A percentile compares a stretch with the other conserved stretches of the same genome.
Evolutionary conservation across 23 red algal genomes (phyloP).

Genomic region (Gracilaria domingensis): DNA sequence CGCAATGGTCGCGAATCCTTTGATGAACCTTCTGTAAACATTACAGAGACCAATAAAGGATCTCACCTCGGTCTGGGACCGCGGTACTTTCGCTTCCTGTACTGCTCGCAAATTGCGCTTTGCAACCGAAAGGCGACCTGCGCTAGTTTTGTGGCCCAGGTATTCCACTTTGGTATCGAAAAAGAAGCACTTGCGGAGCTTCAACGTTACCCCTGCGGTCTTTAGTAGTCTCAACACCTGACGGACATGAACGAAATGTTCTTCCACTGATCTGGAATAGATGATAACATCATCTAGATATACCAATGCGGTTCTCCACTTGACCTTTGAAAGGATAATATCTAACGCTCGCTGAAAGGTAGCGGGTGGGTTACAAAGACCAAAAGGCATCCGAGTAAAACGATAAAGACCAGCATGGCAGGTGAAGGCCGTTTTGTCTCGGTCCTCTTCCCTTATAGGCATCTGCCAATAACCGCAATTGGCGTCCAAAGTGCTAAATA

Average conservation of each 20-base stretch:
- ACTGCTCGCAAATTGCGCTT: conserved; percentile 16
- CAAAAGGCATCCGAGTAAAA: conserved; percentile 15
- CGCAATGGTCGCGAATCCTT: conserved; percentile 43
- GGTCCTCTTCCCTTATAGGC: conserved; percentile 12
- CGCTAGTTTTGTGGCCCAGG: conserved; percentile 29
- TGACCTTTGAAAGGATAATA: conserved; percentile 35
- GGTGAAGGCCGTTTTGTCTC: conserved; percentile 21
- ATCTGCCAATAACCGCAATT: conserved; percentile 53
- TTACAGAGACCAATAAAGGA: conserved; percentile 33
- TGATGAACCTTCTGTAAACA: conserved; percentile 49
- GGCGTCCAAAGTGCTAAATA: conserved; percentile 40
- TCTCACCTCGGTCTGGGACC: conserved; percentile 25
- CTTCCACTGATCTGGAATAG: conserved; percentile 18
- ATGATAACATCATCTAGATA: conserved; percentile 57
- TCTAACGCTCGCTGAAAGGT: conserved; percentile 61
- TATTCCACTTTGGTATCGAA: conserved; percentile 27
- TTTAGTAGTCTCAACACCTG: conserved; percentile 13
- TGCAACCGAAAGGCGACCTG: conserved; percentile 10
- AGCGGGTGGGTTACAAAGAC: conserved; percentile 27
- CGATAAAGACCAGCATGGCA: conserved; percentile 33
- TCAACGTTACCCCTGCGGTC: not conserved
- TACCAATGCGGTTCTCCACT: conserved; percentile 27
- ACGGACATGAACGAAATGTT: conserved; percentile 38
- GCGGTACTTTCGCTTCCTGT: conserved; percentile 10
- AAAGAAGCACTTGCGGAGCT: conserved; percentile 36